These are phyloP conservation scores for Paramecium octaurelia DNA, from an alignment of 73 alveolate species.

Conservation along the genomic window DNA sequence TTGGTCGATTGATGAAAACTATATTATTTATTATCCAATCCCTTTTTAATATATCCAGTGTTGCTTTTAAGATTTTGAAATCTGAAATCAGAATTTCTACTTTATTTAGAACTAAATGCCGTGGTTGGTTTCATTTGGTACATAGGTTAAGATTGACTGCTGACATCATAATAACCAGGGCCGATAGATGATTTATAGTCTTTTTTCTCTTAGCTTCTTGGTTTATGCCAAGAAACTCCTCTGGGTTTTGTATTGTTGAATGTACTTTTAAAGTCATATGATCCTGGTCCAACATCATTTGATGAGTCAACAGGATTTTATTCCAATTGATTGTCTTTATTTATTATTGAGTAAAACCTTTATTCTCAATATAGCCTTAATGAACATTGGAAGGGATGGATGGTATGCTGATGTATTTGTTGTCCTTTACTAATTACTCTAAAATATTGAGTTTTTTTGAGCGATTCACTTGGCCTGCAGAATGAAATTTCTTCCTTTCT, in stretches of 20 bases:
- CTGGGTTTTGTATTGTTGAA: not conserved
- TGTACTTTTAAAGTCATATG: not conserved
- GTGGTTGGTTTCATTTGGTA: constrained; percentile 41
- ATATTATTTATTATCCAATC: not conserved
- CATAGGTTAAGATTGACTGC: not conserved
- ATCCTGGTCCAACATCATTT: not conserved
- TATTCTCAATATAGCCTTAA: constrained; percentile 11
- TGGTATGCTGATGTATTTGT: not conserved
- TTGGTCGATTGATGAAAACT: constrained; percentile 19
- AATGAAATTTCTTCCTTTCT: not conserved
- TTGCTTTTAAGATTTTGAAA: not conserved
- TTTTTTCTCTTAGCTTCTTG: not conserved
- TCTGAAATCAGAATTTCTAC: constrained; percentile 17
- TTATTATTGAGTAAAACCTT: not conserved
- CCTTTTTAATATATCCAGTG: not conserved
- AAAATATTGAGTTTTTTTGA: not conserved
- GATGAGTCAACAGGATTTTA: not conserved
- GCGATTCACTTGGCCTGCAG: not conserved
- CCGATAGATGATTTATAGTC: not conserved
- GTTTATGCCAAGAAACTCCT: constrained; percentile 13
- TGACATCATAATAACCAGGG: not conserved
- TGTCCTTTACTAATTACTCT: not conserved
- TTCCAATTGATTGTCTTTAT: not conserved
- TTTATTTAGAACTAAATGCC: not conserved
- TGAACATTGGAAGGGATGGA: constrained; percentile 12